Evolutionary conservation across 2,329 filamentous ascomycete species (phyloP).

Genomic region (Claviceps pazoutovae): DNA sequence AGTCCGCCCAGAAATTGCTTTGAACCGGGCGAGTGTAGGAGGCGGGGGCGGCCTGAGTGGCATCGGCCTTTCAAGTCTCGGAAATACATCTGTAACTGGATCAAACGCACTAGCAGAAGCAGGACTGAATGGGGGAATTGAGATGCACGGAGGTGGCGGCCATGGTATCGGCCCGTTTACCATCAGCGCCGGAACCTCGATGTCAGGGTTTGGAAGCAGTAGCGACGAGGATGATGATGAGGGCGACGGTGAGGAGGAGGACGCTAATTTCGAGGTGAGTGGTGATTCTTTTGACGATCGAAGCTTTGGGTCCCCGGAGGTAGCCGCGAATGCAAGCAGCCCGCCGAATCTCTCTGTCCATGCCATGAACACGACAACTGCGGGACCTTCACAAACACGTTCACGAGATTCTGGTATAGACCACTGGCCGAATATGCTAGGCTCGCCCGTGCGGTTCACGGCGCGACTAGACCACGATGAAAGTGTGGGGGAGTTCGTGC

Average conservation of each 20-base stretch:
- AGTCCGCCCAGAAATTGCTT: slow-evolving; percentile 78
- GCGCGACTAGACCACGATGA: slow-evolving; percentile 4
- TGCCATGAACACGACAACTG: slow-evolving; percentile 17
- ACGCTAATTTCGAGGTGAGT: slow-evolving; percentile 55
- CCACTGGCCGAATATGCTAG: slow-evolving; percentile 5
- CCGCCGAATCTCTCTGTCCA: slow-evolving; percentile 13
- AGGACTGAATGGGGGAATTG: slow-evolving; percentile 63
- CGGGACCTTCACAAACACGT: slow-evolving; percentile 14
- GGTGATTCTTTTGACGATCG: slow-evolving; percentile 21
- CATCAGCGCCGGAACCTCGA: slow-evolving; percentile 57
- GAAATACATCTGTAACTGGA: slow-evolving; percentile 23
- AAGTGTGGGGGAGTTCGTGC: slow-evolving; percentile 4
- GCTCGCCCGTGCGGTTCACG: slow-evolving; percentile 5
- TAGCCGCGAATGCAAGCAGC: slow-evolving; percentile 14
- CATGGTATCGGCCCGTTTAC: slow-evolving; percentile 60
- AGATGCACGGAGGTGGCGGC: slow-evolving; percentile 48
- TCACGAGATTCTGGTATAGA: slow-evolving; percentile 11
- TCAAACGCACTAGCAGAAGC: slow-evolving; percentile 67
- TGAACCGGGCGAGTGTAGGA: slow-evolving; percentile 55
- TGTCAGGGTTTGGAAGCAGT: slow-evolving; percentile 86
- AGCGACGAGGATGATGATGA: slow-evolving; percentile 96
- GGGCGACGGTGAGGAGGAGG: slow-evolving; percentile 71
- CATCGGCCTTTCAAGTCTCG: slow-evolving; percentile 34
- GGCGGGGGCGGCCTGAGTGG: slow-evolving; percentile 32
- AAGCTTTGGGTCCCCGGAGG: slow-evolving; percentile 15